Base-by-base conservation (phyloP, 1,284 basidiomycete genomes). In the Rhodotorula glutinis region DNA sequence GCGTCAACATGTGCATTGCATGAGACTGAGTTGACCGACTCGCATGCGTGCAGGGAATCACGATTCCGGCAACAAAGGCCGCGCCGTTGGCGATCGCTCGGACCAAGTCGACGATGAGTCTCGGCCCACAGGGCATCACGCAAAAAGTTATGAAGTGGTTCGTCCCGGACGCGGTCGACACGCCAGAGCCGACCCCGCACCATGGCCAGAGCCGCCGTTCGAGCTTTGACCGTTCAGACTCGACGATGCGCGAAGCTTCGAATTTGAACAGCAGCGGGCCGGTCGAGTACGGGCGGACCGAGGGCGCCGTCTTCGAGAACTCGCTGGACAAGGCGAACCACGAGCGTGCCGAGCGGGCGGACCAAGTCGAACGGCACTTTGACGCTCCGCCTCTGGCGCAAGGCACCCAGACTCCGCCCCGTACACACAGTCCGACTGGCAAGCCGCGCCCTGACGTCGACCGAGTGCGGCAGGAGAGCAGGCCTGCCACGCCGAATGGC, bases 11-110 rank as follows among this genome's bases (percentile, higher is more conserved):
- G n/a, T n/a, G n/a, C n/a, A n/a, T 23, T 27, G 27, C 7, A 29
- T 13, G 21, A 38, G 4, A 7, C 27, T 17, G 19, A 1, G 16
- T 56, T 55, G 21, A 52, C 52, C 7, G 4, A 9, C 2, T 4
- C 11, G 4, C 3, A 2, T 14, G 2, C 25, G 11, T 23, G 33
- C 62, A 72, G 70, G 71, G 74, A n/a, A 62, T 73, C 46, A 71
- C 74, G 0, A 74, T 75, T 33, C 74, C 73, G 2, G 43, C 73
- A 25, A 64, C 65, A 17, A 66, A 65, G 17, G 60, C 60, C n/a
- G 65, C 63, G 1, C 70, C 70, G 19, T 27, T 62, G 33, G 70
- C 70, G 3, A 21, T 71, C 43, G 29, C 56, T 1, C 70, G 63
- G 27, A 71, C 70, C 0, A 58, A 57, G 23, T 59, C 63, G 0